Percentiles rank a stretch among this genome's conserved stretches.
These are phyloP conservation scores for Dryas octopetala DNA, from an alignment of 306 rosid species.

Conservation along the genomic window DNA sequence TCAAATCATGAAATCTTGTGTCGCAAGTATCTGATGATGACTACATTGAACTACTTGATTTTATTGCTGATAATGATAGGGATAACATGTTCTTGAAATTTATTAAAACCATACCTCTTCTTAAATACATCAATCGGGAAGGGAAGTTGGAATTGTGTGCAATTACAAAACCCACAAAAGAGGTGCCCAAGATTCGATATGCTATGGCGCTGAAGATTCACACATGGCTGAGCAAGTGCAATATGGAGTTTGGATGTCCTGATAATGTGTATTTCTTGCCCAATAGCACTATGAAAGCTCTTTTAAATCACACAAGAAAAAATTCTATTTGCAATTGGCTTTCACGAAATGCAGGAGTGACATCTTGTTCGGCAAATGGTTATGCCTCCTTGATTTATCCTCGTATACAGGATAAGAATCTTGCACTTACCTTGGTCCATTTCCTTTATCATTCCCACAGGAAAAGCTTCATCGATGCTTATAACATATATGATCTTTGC, in stretches of 20 bases:
- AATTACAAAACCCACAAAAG: not conserved
- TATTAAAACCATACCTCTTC: not conserved
- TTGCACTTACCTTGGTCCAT: not conserved
- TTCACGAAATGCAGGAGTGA: not conserved
- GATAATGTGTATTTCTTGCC: slow-evolving; percentile 2
- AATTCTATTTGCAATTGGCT: not conserved
- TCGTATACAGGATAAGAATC: not conserved
- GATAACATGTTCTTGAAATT: not conserved
- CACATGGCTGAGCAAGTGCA: slow-evolving; percentile 23
- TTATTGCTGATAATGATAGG: not conserved
- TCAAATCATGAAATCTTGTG: slow-evolving; percentile 10
- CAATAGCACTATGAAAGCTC: not conserved
- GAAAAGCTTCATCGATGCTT: slow-evolving; percentile 3
- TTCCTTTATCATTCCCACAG: slow-evolving; percentile 7
- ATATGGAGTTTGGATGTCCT: slow-evolving; percentile 17
- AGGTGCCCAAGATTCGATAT: not conserved
- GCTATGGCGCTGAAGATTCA: slow-evolving; percentile 3
- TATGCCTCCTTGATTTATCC: not conserved
- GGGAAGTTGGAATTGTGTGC: slow-evolving; percentile 7
- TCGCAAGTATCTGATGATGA: slow-evolving; percentile 1
- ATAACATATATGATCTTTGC: not conserved
- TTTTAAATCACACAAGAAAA: not conserved
- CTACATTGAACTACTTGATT: slow-evolving; percentile 21
- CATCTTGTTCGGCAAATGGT: not conserved
- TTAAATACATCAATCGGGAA: slow-evolving; percentile 18